Evolutionary conservation across 2,329 filamentous ascomycete species (phyloP).

Genomic region (Dactylellina drechsleri): DNA sequence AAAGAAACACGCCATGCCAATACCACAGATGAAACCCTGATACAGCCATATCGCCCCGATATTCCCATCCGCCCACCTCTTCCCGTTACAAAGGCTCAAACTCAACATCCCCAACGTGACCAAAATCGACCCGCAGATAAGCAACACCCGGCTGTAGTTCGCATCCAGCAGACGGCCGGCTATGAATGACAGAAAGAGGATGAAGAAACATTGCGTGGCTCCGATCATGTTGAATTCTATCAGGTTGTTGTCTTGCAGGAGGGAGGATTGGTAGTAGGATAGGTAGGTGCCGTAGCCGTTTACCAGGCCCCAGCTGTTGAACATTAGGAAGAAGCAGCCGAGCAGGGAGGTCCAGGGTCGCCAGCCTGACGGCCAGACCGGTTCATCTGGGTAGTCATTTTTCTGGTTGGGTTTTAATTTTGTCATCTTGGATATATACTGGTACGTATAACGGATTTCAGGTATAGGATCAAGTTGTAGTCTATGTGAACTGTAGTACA

Average conservation of each 20-base stretch:
- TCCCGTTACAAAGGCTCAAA: slow-evolving; percentile 41
- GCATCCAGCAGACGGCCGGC: slow-evolving; percentile 48
- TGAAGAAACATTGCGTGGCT: slow-evolving; percentile 50
- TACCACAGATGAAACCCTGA: slow-evolving; percentile 38
- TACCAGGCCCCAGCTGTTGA: slow-evolving; percentile 53
- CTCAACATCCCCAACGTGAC: slow-evolving; percentile 34
- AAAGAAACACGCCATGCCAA: slow-evolving; percentile 52
- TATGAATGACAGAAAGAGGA: slow-evolving; percentile 48
- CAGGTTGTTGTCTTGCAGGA: slow-evolving; percentile 35
- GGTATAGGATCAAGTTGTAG: neutral
- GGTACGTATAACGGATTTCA: neutral
- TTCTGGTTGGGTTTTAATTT: neutral
- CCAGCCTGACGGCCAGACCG: slow-evolving; percentile 21
- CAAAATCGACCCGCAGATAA: slow-evolving; percentile 33
- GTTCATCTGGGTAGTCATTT: neutral
- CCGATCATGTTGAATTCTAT: slow-evolving; percentile 25
- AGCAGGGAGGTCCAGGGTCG: slow-evolving; percentile 45
- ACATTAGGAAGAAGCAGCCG: slow-evolving; percentile 53
- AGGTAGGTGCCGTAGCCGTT: slow-evolving; percentile 52
- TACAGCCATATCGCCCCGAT: slow-evolving; percentile 31
- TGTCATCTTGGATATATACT: neutral
- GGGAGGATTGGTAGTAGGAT: slow-evolving; percentile 40
- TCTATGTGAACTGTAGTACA: neutral
- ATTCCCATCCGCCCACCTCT: slow-evolving; percentile 12
- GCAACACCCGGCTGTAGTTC: slow-evolving; percentile 44